Base-by-base conservation (phyloP, 1,139 yeast species). In the Taphrina populina region DNA sequence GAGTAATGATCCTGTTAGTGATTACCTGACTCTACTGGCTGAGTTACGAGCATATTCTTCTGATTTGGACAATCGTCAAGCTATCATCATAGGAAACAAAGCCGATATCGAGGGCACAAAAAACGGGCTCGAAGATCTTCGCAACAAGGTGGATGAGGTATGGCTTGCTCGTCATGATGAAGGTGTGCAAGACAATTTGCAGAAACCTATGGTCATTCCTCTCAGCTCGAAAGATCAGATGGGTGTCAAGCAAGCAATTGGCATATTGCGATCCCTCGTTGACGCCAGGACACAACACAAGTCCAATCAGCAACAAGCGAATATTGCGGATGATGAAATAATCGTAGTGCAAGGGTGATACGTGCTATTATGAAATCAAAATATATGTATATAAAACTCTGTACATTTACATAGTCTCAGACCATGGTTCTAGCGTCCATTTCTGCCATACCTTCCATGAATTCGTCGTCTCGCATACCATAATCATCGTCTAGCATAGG, bases 51-150 rank as follows among this genome's bases (percentile, higher is more conserved):
- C 55, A 15, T 56, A 56, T 27, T 35, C 47, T 6, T 29, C 37
- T 4, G 46, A 51, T 4, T 41, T 56, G 19, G 46, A 51, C 5
- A 13, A 36, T 19, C 35, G 56, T 11, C 35, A 37, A 5, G 29
- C 37, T n/a, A 20, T 56, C 24, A 49, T 56, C 10, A 35, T 56
- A 11, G 58, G 52, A 23, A 56, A 56, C 49, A 56, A 56, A 36
- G 58, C 58, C 4, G 58, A 56, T 35, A 13, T 44, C 15, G 36
- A 47, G 5, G 56, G 43, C 3, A 35, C 54, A 10, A 33, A 49
- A 20, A 35, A 20, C 2, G 41, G 47, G 6, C 32, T 41, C 19
- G 36, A 15, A 8, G 56, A 41, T 4, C 24, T 52, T 20, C 24
- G 40, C 26, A 20, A 29, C 26, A 35, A 23, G 20, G 49, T 52